phyloP scores from a whole-genome alignment of 164 flowering plant genomes.

The Kingdonia uniflora region DNA sequence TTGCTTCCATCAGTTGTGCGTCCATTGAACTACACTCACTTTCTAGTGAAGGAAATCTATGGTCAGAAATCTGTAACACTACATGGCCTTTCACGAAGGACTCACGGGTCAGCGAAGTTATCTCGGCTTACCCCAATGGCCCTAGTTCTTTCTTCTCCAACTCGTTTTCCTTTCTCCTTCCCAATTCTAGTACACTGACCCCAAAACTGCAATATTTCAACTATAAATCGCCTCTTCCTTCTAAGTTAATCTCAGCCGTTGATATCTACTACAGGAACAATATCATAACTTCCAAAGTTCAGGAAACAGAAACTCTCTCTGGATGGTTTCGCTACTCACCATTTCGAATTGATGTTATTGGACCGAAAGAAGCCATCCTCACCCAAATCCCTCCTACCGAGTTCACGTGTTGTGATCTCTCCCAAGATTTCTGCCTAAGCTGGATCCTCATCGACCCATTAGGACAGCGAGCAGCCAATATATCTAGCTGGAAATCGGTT shows the following conservation, averaged over 20 bases:
- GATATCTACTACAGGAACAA: conserved; percentile 37
- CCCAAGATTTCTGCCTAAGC: conserved; percentile 28
- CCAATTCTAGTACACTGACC: background rate
- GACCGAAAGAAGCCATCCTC: conserved; percentile 29
- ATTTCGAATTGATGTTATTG: conserved; percentile 47
- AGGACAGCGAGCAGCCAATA: conserved; percentile 31
- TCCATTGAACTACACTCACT: conserved; percentile 33
- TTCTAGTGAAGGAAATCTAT: conserved; percentile 37
- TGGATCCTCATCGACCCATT: conserved; percentile 32
- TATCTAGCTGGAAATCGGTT: conserved; percentile 43
- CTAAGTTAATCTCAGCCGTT: conserved; percentile 53
- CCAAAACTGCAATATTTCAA: background rate
- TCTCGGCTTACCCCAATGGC: conserved; percentile 44
- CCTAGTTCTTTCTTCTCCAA: conserved; percentile 70
- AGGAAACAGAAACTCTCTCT: conserved; percentile 25
- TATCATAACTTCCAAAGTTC: conserved; percentile 37
- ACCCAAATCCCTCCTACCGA: conserved; percentile 15
- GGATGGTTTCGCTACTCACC: conserved; percentile 49
- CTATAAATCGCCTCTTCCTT: background rate
- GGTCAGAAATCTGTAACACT: conserved; percentile 42
- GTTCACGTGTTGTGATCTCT: conserved; percentile 13
- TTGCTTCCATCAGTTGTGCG: conserved; percentile 40
- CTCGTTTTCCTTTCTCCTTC: conserved; percentile 33
- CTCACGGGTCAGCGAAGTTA: conserved; percentile 23
- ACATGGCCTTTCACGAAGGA: conserved; percentile 54